These are phyloP conservation scores for Phoma sp. DNA, from an alignment of 2,329 filamentous ascomycete genomes.

Conservation along the genomic window DNA sequence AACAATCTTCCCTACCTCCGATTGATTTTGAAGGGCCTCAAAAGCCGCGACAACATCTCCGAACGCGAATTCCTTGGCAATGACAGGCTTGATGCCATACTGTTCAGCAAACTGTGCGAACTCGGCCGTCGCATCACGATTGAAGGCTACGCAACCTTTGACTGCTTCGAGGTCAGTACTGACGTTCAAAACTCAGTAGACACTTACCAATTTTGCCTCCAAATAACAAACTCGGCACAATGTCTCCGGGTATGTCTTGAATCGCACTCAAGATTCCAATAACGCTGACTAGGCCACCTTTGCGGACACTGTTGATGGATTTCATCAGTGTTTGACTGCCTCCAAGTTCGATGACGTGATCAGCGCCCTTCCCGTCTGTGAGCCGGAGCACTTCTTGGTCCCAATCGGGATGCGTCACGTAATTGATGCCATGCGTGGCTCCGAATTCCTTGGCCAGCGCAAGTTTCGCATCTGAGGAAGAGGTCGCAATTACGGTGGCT, in stretches of 20 bases:
- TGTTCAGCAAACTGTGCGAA: constrained; percentile 28
- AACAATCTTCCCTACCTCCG: constrained; percentile 32
- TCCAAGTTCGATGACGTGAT: constrained; percentile 56
- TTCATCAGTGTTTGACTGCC: constrained; percentile 53
- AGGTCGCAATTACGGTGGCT: constrained; percentile 64
- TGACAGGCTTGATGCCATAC: constrained; percentile 27
- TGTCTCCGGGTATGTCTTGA: constrained; percentile 11
- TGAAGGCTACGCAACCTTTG: constrained; percentile 28
- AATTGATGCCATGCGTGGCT: constrained; percentile 59
- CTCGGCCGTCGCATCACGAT: constrained; percentile 23
- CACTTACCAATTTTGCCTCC: constrained; percentile 27
- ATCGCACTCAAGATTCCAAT: constrained; percentile 51
- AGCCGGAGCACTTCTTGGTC: constrained; percentile 59
- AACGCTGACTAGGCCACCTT: constrained; percentile 55
- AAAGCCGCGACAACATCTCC: constrained; percentile 26
- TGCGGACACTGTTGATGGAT: constrained; percentile 54
- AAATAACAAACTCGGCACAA: constrained; percentile 23
- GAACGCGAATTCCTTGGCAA: constrained; percentile 27
- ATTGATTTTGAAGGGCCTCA: constrained; percentile 24
- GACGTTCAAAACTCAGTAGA: neutral
- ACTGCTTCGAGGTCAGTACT: constrained; percentile 17
- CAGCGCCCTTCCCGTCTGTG: constrained; percentile 49
- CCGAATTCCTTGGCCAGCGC: constrained; percentile 56
- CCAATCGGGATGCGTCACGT: constrained; percentile 62
- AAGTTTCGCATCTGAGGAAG: constrained; percentile 60